Base-by-base conservation (phyloP, 139 green algal species). In the Pleodorina starrii region DNA sequence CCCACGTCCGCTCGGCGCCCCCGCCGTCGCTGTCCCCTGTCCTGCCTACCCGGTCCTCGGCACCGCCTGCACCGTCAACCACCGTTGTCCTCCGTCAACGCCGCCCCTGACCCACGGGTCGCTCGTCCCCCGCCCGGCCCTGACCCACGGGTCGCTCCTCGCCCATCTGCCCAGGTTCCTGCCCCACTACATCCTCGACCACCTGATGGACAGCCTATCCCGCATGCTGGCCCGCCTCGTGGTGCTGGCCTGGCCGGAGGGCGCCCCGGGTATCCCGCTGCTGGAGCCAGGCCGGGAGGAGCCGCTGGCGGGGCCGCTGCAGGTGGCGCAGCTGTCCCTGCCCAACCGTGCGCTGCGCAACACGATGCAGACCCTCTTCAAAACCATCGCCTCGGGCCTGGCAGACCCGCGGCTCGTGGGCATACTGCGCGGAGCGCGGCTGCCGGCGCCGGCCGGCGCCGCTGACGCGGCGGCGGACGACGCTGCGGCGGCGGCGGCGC, bases 271-370 rank as follows among this genome's bases (percentile, higher is more conserved):
- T 7, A 57, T 86, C 7, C 57, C 79, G 19, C 17, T 69, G n/a
- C 48, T 50, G n/a, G 76, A 42, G 9, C 74, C 46, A 5, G 16
- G 17, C 2, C 43, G 27, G n/a, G 32, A 40, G n/a, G 32, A 73
- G 38, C 54, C 36, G 7, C 25, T 27, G 14, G 54, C 78, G 29
- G 79, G 57, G 10, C 51, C 51, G 7, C 36, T 73, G 78, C 51
- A 32, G 51, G 51, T 54, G 78, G 35, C 60, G 10, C 60, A 78
- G 60, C 42, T 44, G 23, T 78, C 60, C 7, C 43, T 87, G 42
- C 81, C 81, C 42, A 87, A 87, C 81, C 81, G 81, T 42, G 63
- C 60, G 5, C 81, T 87, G 81, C 81, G 44, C 23, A 68, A 87
- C 60, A 38, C 60, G 16, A 36, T 87, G 35, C 35, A 35, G 35